Conservation (phyloP, 257 asterid genomes). For the Coffea eugenioides region DNA sequence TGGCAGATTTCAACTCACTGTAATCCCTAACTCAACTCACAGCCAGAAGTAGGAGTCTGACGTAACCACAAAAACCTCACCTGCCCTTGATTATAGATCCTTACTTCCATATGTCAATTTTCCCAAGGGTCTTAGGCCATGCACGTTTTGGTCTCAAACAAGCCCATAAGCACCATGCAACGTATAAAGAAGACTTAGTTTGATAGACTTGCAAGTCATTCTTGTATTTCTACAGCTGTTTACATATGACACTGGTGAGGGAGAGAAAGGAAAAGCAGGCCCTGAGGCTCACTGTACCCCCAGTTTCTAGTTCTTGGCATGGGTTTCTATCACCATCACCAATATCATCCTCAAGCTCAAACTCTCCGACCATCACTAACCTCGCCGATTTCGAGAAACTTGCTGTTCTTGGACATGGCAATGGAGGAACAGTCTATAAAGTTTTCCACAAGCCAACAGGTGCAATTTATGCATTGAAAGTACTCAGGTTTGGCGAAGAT, state of each 20-base stretch:
- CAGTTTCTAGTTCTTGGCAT: conserved; percentile 15
- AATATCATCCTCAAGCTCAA: conserved; percentile 27
- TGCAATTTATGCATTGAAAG: conserved; percentile 41
- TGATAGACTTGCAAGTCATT: conserved; percentile 7
- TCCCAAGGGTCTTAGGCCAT: background rate
- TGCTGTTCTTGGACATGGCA: conserved; percentile 39
- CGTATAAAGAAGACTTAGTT: background rate
- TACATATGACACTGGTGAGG: conserved; percentile 33
- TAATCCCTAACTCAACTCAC: conserved; percentile 33
- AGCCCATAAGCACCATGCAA: background rate
- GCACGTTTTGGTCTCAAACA: conserved; percentile 1
- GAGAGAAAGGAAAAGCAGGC: conserved; percentile 36
- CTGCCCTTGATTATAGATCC: conserved; percentile 25
- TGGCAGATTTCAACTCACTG: conserved; percentile 20
- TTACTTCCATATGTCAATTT: conserved; percentile 7
- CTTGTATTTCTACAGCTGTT: background rate
- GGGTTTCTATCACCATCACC: conserved; percentile 28
- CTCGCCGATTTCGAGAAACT: conserved; percentile 38
- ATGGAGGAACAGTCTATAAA: conserved; percentile 49
- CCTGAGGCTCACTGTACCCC: conserved; percentile 36
- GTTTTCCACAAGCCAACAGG: conserved; percentile 35
- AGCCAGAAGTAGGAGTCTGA: conserved; percentile 21
- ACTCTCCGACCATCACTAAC: conserved; percentile 22
- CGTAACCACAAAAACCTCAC: conserved; percentile 36
- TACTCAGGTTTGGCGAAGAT: conserved; percentile 23